A percentile compares a stretch with the other conserved stretches of the same genome.
Conservation (phyloP, 106 monocot genomes). For the Amphibolis antarctica region DNA sequence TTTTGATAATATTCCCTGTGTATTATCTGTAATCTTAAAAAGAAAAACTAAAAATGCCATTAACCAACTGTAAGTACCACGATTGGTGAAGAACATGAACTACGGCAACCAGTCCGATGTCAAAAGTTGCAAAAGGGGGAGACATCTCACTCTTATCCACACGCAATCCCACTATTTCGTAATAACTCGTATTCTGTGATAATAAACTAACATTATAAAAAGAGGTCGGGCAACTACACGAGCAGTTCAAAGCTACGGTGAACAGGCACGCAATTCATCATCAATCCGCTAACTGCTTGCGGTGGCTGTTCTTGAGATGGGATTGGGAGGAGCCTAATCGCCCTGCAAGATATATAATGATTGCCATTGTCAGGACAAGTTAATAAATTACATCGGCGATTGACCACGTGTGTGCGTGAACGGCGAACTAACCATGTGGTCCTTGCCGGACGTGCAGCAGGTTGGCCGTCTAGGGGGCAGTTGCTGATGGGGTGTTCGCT, state of each 20-base stretch:
- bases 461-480: conserved; percentile 67
- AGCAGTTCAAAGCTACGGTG: background rate
- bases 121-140: no score
- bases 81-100: no score
- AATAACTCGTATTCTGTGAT: no score
- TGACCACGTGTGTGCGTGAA: background rate
- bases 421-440: conserved; percentile 9
- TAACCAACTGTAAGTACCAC: no score
- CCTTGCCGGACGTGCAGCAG: conserved; percentile 37
- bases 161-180: no score
- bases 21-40: no score
- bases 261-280: background rate
- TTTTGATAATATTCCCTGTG: no score
- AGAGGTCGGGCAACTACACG: background rate
- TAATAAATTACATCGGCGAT: background rate
- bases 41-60: no score
- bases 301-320: background rate
- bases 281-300: background rate
- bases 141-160: no score
- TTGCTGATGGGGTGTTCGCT: conserved; percentile 68
- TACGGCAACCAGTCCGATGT: no score
- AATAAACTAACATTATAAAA: no score
- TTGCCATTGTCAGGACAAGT: background rate
- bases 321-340: background rate
- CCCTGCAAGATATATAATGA: conserved; percentile 5